Base-by-base conservation (phyloP, 345 rosid species). In the Pistacia atlantica region DNA sequence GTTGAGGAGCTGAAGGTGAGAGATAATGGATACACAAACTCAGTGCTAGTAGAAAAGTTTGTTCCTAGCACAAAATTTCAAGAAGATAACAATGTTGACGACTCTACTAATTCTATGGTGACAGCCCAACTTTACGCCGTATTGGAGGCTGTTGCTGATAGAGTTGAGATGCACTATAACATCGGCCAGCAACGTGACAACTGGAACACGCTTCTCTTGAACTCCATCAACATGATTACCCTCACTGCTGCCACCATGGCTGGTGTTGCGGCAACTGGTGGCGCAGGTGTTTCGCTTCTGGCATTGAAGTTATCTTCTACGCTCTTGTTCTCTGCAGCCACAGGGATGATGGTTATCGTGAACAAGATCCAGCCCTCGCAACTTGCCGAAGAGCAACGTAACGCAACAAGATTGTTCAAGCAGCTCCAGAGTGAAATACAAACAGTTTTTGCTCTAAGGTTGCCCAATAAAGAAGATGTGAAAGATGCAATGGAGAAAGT, bases 131-230 rank as follows among this genome's bases (percentile, higher is more conserved):
- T 92, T 17, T 78, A 83, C 18, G 85, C 81, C 0, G 83, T 90
- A 57, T 71, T 90, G 71, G 94, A 85, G 61, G 89, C 82, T 20
- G 87, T 90, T 63, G 77, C 84, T 60, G 97, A 92, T 61, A 92
- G 94, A 64, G 80, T 89, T 3, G 93, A 89, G 86, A 92, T 90
- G 93, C 97, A 92, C 77, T 72, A 83, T 16, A 92, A 90, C 80
- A 48, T 92, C 0, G 88, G 89, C 14, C 88, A 90, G 79, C 97
- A 92, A 51, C 80, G 97, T 4, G 83, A 89, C 16, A 86, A 85
- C 71, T 89, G 97, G 97, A 92, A 92, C 79, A 74, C 82, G 14
- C 85, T 90, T 6, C 78, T 90, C 81, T 82, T 92, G 57, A 90
- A 82, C 42, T 92, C 97, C 38, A 84, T 90, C 71, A 92, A 90